These are phyloP conservation scores for Boletus vermiculosoides DNA, from an alignment of 768 basidiomycete species.

Conservation along the genomic window DNA sequence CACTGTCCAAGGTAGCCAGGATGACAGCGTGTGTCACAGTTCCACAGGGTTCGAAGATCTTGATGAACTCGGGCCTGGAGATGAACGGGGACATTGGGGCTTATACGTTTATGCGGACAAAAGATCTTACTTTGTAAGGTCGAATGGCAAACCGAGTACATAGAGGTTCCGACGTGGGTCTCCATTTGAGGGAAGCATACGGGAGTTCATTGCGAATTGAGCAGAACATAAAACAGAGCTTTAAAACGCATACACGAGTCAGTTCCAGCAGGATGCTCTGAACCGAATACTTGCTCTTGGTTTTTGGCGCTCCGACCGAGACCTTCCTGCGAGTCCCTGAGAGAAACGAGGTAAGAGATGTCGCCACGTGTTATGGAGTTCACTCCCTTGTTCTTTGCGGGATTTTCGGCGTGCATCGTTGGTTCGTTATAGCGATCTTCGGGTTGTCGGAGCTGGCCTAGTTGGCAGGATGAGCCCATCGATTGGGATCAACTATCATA, in stretches of 20 bases:
- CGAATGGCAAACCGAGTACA: slow-evolving; percentile 80
- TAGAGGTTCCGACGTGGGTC: slow-evolving; percentile 75
- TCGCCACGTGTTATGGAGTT: no score
- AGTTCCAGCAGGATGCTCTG: not conserved
- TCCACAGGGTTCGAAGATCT: slow-evolving; percentile 63
- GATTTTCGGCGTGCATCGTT: not conserved
- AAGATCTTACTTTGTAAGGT: slow-evolving; percentile 64
- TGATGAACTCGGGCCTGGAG: slow-evolving; percentile 52
- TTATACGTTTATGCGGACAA: not conserved
- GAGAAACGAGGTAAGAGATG: slow-evolving; percentile 8
- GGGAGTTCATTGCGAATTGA: not conserved
- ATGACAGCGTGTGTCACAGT: slow-evolving; percentile 75
- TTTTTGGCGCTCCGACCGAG: slow-evolving; percentile 54
- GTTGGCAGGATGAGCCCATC: slow-evolving; percentile 1
- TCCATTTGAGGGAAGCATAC: slow-evolving; percentile 26
- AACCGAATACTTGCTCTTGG: slow-evolving; percentile 47
- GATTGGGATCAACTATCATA: no score
- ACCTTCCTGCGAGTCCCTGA: slow-evolving; percentile 12
- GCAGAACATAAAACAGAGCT: slow-evolving; percentile 39
- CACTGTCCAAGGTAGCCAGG: slow-evolving; percentile 79
- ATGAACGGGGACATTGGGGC: not conserved
- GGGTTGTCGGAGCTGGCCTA: slow-evolving; percentile 15
- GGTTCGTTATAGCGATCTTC: slow-evolving; percentile 6
- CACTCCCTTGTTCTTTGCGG: slow-evolving; percentile 15
- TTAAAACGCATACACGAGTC: slow-evolving; percentile 22